Percentiles rank a stretch among this genome's conserved stretches.
These are phyloP conservation scores for Alternaria brassicicola DNA, from an alignment of 2,329 filamentous ascomycete species.

Conservation along the genomic window DNA sequence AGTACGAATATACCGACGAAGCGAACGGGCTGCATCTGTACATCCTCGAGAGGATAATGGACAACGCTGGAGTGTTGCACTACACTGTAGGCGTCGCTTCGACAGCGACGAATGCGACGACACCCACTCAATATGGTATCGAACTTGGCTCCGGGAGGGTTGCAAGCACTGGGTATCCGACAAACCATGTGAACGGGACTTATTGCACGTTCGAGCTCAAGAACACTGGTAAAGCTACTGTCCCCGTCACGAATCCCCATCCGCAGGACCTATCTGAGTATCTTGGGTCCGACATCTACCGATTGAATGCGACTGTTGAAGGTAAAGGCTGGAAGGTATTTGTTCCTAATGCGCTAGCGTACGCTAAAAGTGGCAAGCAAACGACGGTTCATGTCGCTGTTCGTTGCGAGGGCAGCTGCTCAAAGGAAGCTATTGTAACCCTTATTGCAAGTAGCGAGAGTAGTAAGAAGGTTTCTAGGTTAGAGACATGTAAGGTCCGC, in stretches of 20 bases:
- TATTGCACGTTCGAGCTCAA: conserved; percentile 57
- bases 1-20: conserved; percentile 58
- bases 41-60: conserved; percentile 53
- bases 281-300: conserved; percentile 56
- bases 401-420: conserved; percentile 31
- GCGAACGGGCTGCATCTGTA: conserved; percentile 60
- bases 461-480: neutral
- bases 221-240: conserved; percentile 51
- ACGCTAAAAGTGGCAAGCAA: conserved; percentile 51
- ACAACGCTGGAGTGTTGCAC: conserved; percentile 53
- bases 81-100: conserved; percentile 58
- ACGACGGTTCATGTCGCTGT: conserved; percentile 54
- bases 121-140: conserved; percentile 45
- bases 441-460: conserved; percentile 56
- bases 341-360: conserved; percentile 49
- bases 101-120: conserved; percentile 44
- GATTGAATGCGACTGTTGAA: conserved; percentile 53
- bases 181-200: conserved; percentile 43
- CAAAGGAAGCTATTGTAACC: conserved; percentile 49
- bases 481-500: neutral
- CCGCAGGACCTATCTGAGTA: conserved; percentile 50
- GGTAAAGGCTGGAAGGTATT: conserved; percentile 56
- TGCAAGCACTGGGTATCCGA: conserved; percentile 18
- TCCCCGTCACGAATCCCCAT: conserved; percentile 25
- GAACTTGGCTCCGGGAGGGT: conserved; percentile 39